Conservation (phyloP, 1,284 basidiomycete genomes). For the Rhodotorula sp. region DNA sequence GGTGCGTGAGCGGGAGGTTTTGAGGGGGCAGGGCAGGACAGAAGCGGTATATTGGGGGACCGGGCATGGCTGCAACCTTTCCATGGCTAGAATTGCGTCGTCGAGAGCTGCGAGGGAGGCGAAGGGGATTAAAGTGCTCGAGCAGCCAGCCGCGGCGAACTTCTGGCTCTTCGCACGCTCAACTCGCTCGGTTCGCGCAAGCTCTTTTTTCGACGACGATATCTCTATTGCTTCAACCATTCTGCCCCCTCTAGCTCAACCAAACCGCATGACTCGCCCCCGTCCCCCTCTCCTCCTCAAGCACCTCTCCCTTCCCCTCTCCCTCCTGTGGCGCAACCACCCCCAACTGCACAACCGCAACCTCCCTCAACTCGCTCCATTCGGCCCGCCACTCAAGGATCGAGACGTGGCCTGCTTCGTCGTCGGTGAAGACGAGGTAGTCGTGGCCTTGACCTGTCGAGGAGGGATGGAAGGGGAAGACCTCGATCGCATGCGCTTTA, state of each 20-base stretch:
- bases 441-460: slow-evolving; percentile 27
- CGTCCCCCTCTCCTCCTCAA: slow-evolving; percentile 25
- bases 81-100: no score
- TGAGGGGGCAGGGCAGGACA: no score
- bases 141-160: no score
- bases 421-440: slow-evolving; percentile 48
- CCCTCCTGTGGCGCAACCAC: slow-evolving; percentile 12
- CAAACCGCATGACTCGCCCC: slow-evolving; percentile 45
- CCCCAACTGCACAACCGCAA: slow-evolving; percentile 42
- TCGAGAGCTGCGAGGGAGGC: no score
- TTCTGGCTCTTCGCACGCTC: no score
- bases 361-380: slow-evolving; percentile 40
- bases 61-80: no score
- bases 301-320: slow-evolving; percentile 5
- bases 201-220: not conserved
- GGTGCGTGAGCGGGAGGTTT: not conserved
- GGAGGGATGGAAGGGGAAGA: slow-evolving; percentile 42
- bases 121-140: no score
- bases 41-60: not conserved
- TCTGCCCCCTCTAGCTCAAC: slow-evolving; percentile 27
- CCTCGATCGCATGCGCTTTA: slow-evolving; percentile 50
- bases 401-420: slow-evolving; percentile 47
- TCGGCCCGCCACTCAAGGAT: slow-evolving; percentile 43
- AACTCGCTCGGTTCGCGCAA: not conserved
- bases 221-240: not conserved